Base-by-base conservation (phyloP, 1,284 basidiomycete genomes). In the Hymenochaete sp. region DNA sequence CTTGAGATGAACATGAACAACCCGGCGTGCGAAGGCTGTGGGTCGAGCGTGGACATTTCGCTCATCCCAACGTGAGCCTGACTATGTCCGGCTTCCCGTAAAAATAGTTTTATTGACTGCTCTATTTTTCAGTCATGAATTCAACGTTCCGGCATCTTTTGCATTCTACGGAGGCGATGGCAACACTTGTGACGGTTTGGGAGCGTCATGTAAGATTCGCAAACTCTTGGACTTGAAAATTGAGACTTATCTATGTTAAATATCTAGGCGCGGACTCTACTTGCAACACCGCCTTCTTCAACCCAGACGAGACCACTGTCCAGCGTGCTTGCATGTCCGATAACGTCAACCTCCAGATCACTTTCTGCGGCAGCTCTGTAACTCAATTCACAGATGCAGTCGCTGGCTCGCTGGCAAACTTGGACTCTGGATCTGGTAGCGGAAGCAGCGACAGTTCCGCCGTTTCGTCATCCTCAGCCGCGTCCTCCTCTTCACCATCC, bases 1-100 rank as follows among this genome's bases (percentile, higher is more conserved):
- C 8, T 73, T 19, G 70, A 72, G 56, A 66, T 59, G 58, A 71
- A 66, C 22, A 57, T 73, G 46, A 58, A 56, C 44, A 68, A 72
- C 54, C 63, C 70, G 4, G 54, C 55, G 10, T 57, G 56, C 26
- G 38, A 57, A 2, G 70, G 71, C 2, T 59, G 63, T 48, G 70
- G 70, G 6, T 67, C 68, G 13, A 65, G 62, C 32, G 54, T 58
- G n/a, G 71, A 72, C 49, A 57, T 72, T 38, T 69, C 67, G 47
- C 57, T 73, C 52, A 72, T 72, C 36, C 1, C 52, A 1, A 67
- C 67, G 68, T 70, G 47, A 53, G 69, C 54, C 9, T 24, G 7
- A 13, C 13, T 10, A 4, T 22, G 16, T 3, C 27, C 36, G 13
- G 3, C 25, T 44, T 14, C 18, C 14, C 32, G 21, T 5, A 5